phyloP scores from a whole-genome alignment of 352 stramenopile genomes.

The Globisporangium carolinianum region DNA sequence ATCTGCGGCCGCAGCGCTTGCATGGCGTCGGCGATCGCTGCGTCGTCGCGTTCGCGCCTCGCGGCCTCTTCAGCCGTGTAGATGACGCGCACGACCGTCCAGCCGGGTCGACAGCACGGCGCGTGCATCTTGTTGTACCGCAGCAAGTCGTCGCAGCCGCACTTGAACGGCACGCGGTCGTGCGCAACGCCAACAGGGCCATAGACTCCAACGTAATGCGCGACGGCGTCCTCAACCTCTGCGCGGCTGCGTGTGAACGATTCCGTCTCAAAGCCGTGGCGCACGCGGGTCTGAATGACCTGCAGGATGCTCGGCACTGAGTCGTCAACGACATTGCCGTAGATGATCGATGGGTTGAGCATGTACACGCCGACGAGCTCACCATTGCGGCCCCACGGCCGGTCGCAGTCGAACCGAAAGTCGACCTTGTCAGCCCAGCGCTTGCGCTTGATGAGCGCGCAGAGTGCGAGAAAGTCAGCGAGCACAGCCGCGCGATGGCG shows the following conservation, averaged over 20 bases:
- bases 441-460: slow-evolving; percentile 47
- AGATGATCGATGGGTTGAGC: slow-evolving; percentile 39
- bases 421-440: slow-evolving; percentile 74
- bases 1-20: slow-evolving; percentile 49
- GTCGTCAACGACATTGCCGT: slow-evolving; percentile 18
- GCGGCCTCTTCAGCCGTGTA: slow-evolving; percentile 51
- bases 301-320: slow-evolving; percentile 40
- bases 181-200: slow-evolving; percentile 53
- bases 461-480: slow-evolving; percentile 41
- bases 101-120: slow-evolving; percentile 49
- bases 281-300: slow-evolving; percentile 58
- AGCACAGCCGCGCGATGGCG: slow-evolving; percentile 41
- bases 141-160: slow-evolving; percentile 58
- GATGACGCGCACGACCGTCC: slow-evolving; percentile 53
- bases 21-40: slow-evolving; percentile 34
- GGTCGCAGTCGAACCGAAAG: slow-evolving; percentile 53
- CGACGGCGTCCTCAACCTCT: slow-evolving; percentile 43
- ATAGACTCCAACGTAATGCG: slow-evolving; percentile 55
- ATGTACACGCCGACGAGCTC: slow-evolving; percentile 47
- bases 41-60: slow-evolving; percentile 39
- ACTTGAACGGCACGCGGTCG: slow-evolving; percentile 62
- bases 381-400: slow-evolving; percentile 53
- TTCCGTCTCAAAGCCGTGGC: slow-evolving; percentile 57
- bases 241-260: slow-evolving; percentile 37
- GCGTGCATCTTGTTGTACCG: slow-evolving; percentile 64